phyloP scores from a whole-genome alignment of 2,329 filamentous ascomycete species.

The Neodidymelliopsis sp. region DNA sequence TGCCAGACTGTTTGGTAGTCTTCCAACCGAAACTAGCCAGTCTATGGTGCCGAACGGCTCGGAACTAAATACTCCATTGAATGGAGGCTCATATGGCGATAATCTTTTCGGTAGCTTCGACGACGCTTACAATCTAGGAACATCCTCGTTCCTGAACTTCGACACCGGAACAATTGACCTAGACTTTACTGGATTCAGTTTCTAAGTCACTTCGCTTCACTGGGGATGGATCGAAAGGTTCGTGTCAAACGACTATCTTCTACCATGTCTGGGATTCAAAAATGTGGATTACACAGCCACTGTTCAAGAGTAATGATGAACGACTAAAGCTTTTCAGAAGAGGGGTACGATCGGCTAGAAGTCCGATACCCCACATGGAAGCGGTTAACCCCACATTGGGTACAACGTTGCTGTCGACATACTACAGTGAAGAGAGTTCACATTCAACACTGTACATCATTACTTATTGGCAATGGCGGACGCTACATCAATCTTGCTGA shows the following conservation, averaged over 20 bases:
- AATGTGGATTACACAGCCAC: too few relatives aligned
- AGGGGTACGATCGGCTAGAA: constrained; percentile 17
- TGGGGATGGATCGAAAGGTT: too few relatives aligned
- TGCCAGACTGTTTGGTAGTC: neutral
- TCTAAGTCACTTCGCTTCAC: constrained; percentile 10
- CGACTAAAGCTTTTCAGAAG: neutral
- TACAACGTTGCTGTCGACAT: neutral
- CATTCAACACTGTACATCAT: too few relatives aligned
- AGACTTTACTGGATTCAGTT: constrained; percentile 31
- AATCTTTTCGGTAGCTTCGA: constrained; percentile 30
- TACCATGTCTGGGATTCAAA: too few relatives aligned
- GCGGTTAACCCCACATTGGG: constrained; percentile 8
- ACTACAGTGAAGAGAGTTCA: too few relatives aligned
- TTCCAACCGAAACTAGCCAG: constrained; percentile 13
- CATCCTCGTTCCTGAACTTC: constrained; percentile 37
- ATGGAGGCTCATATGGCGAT: constrained; percentile 17
- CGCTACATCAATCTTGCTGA: too few relatives aligned
- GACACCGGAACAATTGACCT: constrained; percentile 36
- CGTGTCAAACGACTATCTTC: too few relatives aligned
- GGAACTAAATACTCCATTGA: constrained; percentile 16
- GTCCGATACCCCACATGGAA: constrained; percentile 14
- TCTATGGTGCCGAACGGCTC: constrained; percentile 17
- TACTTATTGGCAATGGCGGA: too few relatives aligned
- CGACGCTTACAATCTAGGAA: constrained; percentile 33
- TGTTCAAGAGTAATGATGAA: neutral